A percentile compares a stretch with the other conserved stretches of the same genome.
Evolutionary conservation across 2,329 filamentous ascomycete species (phyloP).

Genomic region (Aspergillus costaricaensis): DNA sequence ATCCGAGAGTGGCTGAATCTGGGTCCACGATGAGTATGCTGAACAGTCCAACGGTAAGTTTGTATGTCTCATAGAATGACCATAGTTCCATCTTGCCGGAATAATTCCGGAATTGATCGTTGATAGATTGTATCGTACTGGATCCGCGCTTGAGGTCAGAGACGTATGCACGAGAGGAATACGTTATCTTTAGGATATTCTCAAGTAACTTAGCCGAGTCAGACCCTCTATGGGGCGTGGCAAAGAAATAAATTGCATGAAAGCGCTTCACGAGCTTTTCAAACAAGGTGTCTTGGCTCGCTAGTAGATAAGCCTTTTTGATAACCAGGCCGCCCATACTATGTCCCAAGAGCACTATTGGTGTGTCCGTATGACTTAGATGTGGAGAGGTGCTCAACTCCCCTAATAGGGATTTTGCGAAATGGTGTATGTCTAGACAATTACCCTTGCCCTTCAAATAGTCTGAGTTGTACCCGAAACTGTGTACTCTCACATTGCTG

Average conservation of each 20-base stretch:
- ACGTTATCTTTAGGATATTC: conserved; percentile 34
- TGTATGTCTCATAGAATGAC: conserved; percentile 52
- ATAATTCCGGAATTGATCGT: conserved; percentile 49
- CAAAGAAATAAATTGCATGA: conserved; percentile 28
- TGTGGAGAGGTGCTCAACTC: conserved; percentile 22
- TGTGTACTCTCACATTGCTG: conserved; percentile 24
- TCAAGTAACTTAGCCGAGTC: conserved; percentile 26
- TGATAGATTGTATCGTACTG: conserved; percentile 41
- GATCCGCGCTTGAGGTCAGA: conserved; percentile 43
- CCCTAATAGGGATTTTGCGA: conserved; percentile 30
- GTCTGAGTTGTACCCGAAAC: conserved; percentile 31
- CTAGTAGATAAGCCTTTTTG: conserved; percentile 32
- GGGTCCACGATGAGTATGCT: conserved; percentile 41
- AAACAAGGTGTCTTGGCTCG: conserved; percentile 21
- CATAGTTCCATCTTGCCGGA: conserved; percentile 39
- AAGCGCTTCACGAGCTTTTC: conserved; percentile 16
- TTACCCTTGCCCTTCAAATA: conserved; percentile 6
- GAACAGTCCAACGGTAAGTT: conserved; percentile 25
- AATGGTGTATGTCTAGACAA: conserved; percentile 22
- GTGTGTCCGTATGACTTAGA: conserved; percentile 15
- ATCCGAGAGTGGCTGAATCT: conserved; percentile 48
- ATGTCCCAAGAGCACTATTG: conserved; percentile 49
- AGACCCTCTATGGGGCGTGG: conserved; percentile 34
- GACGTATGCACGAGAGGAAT: conserved; percentile 31
- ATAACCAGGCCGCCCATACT: conserved; percentile 50